Conservation (phyloP, 192 early-diverging fungal genomes). For the Coemansia sp. region DNA sequence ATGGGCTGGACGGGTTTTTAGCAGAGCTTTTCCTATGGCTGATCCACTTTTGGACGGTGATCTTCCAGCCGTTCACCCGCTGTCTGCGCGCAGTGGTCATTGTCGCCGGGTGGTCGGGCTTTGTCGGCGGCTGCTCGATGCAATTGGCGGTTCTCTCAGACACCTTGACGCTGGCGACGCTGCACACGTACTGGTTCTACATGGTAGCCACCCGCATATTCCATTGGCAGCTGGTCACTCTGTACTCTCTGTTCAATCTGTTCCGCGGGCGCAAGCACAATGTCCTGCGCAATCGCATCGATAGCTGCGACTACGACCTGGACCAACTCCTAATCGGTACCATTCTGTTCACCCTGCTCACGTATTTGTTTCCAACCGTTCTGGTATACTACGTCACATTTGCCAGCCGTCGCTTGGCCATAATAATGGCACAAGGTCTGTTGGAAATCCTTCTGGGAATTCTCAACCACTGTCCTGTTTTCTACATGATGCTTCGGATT, state of each 20-base stretch:
- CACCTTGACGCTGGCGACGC: conserved; percentile 76
- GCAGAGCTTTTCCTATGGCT: conserved; percentile 91
- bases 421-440: conserved; percentile 78
- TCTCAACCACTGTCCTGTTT: conserved; percentile 95
- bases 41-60: conserved; percentile 82
- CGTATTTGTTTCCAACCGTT: conserved; percentile 95
- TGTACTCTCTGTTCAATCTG: conserved; percentile 88
- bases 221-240: conserved; percentile 84
- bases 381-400: conserved; percentile 92
- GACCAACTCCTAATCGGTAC: conserved; percentile 96
- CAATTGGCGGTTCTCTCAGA: conserved; percentile 82
- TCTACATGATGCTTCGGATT: conserved; percentile 86
- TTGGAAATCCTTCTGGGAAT: conserved; percentile 86
- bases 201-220: conserved; percentile 91
- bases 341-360: conserved; percentile 87
- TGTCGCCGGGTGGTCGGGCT: conserved; percentile 72
- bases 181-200: conserved; percentile 96
- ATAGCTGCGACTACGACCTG: conserved; percentile 90
- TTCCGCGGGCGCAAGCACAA: conserved; percentile 83
- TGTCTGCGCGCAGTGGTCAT: conserved; percentile 66
- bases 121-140: conserved; percentile 82
- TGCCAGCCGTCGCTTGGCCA: conserved; percentile 76
- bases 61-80: conserved; percentile 44
- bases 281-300: conserved; percentile 85
- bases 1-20: conserved; percentile 83